Evolutionary conservation across 2,329 filamentous ascomycete species (phyloP), one percentile per base, ranked within the genome.

Genomic region (Nothopassalora personata): DNA sequence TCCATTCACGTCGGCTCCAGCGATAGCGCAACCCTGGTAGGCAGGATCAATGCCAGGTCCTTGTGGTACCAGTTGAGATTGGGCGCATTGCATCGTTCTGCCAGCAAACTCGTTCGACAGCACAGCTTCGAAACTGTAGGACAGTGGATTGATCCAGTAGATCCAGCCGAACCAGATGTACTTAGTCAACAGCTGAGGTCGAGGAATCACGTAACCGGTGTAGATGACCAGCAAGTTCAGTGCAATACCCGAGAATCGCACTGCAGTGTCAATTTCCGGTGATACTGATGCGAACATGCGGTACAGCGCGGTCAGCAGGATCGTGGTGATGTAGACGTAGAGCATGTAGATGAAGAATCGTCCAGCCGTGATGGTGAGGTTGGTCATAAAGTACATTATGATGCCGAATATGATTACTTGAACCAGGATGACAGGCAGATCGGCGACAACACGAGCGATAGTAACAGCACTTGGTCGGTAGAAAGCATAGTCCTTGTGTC

Each of bases 131-230:
- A 88, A 89, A 1, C 82, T 80, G 65, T 89, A 90, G 0, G 74
- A 69, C 8, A 81, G 68, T 0, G 80, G 80, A 49, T 80, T 81
- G 56, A 79, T 66, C 64, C 73, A 77, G 64, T 76, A 83, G 1
- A 86, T 68, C 86, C 80, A 87, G 31, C 85, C 84, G 61, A 87
- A 86, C 85, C 85, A 87, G 55, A 86, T 85, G 55, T 85, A 85
- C 6, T 82, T 63, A 28, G 71, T 63, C 1, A 86, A 72, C n/a
- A 87, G 73, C 46, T 81, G 80, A 11, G 83, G 80, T 67, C 86
- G 86, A 0, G 84, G 82, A 64, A 88, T 87, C n/a, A 86, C 83
- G 68, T 88, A 88, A 48, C 86, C 86, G 18, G 84, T 83, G 68
- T 80, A 88, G 65, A 88, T 78, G 64, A 86, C 77, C 50, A 87